Evolutionary conservation across 2,329 filamentous ascomycete genomes (phyloP), one percentile per base, ranked within the genome.

Genomic region (Nemania sp.): DNA sequence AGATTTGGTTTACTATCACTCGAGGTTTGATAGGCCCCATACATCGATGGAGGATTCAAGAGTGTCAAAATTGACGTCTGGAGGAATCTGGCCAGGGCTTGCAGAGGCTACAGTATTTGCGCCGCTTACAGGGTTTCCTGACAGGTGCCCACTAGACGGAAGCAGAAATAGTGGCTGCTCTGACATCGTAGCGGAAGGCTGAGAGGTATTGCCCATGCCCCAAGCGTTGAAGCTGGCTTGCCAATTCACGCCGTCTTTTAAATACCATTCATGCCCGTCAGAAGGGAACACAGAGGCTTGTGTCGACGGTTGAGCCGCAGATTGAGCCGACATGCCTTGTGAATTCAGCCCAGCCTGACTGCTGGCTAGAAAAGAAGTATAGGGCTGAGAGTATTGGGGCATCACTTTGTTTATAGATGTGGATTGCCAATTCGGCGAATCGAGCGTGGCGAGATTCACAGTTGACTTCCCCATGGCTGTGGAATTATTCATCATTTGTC

Each of bases 211-310:
- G 11, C 70, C 66, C 49, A 76, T 66, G 28, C 74, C 76, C 81
- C 81, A 84, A 2, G 73, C 68, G 49, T 81, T 76, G 61, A 83
- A 84, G 55, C 80, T 77, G 49, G 82, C 79, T 53, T 83, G 80
- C 80, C 80, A 83, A 55, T 75, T 79, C 22, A 78, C 80, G 15
- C 80, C 77, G 54, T 84, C 81, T 48, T 76, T 81, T 17, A 84
- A 66, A 60, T 82, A 80, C 79, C 80, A 84, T 33, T 83, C 79
- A 56, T 80, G 77, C 7, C 76, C 76, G 55, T 82, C 80, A 39
- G 83, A 69, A 5, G 70, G 69, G 39, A 73, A 75, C 6, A 63
- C 52, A 3, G 71, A 68, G 12, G 54, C 72, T 6, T 69, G 66
- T 2, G 66, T 62, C 4, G 64, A 51, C 11, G 68, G 65, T 39